A percentile compares a stretch with the other conserved stretches of the same genome.
Evolutionary conservation across 495 filamentous ascomycete species (phyloP).

Genomic region (Tuber borchii): DNA sequence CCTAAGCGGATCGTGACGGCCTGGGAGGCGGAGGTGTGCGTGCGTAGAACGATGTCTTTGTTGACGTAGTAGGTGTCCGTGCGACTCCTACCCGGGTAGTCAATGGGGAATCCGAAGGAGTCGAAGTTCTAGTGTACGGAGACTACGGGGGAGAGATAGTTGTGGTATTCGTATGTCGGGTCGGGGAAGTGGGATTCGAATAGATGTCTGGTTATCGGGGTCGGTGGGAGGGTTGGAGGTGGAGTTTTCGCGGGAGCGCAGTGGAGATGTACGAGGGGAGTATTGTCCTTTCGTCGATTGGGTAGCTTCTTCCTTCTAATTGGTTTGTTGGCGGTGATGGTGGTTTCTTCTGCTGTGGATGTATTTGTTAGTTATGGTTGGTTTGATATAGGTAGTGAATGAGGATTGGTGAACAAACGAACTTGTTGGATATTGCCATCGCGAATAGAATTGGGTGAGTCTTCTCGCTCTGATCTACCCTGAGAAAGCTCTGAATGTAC

Average conservation of each 20-base stretch:
- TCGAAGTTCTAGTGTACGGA: slow-evolving; percentile 85
- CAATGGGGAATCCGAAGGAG: slow-evolving; percentile 79
- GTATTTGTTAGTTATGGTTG: slow-evolving; percentile 7
- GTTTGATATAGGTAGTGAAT: slow-evolving; percentile 7
- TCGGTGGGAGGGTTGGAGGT: slow-evolving; percentile 82
- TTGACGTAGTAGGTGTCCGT: slow-evolving; percentile 97
- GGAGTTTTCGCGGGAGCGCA: slow-evolving; percentile 65
- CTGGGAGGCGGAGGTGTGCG: slow-evolving; percentile 90
- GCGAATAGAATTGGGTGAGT: slow-evolving; percentile 22
- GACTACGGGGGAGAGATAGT: slow-evolving; percentile 75
- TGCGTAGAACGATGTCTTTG: slow-evolving; percentile 71
- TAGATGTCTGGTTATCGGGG: slow-evolving; percentile 80
- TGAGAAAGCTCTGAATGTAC: slow-evolving; percentile 1
- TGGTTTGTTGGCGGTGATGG: slow-evolving; percentile 40
- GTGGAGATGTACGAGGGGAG: slow-evolving; percentile 66
- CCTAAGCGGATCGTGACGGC: slow-evolving; percentile 71
- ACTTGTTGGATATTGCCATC: slow-evolving; percentile 36
- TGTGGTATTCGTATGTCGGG: slow-evolving; percentile 67
- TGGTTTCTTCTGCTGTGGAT: neutral
- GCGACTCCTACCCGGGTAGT: slow-evolving; percentile 81
- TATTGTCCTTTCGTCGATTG: slow-evolving; percentile 78
- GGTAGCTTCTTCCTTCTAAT: slow-evolving; percentile 60
- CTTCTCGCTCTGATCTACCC: slow-evolving; percentile 15
- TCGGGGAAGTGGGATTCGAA: slow-evolving; percentile 82
- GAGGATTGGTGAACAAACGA: slow-evolving; percentile 14